phyloP scores from a whole-genome alignment of 306 rosid genomes.

The Purshia tridentata region DNA sequence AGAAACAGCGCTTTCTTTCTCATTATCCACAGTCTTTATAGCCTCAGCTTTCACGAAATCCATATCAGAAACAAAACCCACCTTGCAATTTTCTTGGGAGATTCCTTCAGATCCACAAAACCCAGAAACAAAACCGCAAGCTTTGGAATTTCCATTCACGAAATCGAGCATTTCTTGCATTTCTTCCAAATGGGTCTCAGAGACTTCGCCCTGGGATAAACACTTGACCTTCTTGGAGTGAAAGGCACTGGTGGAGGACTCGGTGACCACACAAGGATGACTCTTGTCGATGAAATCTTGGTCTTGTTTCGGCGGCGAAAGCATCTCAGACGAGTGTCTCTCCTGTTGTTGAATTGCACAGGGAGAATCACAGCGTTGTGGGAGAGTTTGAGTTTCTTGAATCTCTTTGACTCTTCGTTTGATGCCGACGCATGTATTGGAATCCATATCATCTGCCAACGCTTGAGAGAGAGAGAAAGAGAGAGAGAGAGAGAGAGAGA shows the following conservation, averaged over 20 bases:
- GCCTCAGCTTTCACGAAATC: slow-evolving; percentile 19
- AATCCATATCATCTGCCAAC: slow-evolving; percentile 22
- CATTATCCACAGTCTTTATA: slow-evolving; percentile 2
- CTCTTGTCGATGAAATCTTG: neutral
- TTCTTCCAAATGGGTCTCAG: neutral
- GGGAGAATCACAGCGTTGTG: neutral
- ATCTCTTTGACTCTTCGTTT: slow-evolving; percentile 12
- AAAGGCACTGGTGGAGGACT: too few species aligned
- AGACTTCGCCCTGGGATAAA: slow-evolving; percentile 1
- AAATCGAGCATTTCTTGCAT: neutral
- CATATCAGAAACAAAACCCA: slow-evolving; percentile 11
- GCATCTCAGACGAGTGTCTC: neutral
- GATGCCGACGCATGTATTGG: slow-evolving; percentile 16
- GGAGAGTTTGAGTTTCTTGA: slow-evolving; percentile 3
- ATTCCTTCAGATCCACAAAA: slow-evolving; percentile 22
- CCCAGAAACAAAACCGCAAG: slow-evolving; percentile 1
- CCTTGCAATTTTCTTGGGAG: slow-evolving; percentile 5
- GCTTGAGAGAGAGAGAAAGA: neutral
- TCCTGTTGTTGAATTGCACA: neutral
- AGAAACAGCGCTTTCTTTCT: slow-evolving; percentile 13
- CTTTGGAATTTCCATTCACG: slow-evolving; percentile 11
- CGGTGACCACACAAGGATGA: neutral
- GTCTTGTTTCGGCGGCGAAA: slow-evolving; percentile 16
- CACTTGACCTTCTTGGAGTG: slow-evolving; percentile 15
- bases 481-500: neutral